These are phyloP conservation scores for Pseudogymnoascus pannorum DNA, from an alignment of 2,329 filamentous ascomycete species.

Conservation along the genomic window DNA sequence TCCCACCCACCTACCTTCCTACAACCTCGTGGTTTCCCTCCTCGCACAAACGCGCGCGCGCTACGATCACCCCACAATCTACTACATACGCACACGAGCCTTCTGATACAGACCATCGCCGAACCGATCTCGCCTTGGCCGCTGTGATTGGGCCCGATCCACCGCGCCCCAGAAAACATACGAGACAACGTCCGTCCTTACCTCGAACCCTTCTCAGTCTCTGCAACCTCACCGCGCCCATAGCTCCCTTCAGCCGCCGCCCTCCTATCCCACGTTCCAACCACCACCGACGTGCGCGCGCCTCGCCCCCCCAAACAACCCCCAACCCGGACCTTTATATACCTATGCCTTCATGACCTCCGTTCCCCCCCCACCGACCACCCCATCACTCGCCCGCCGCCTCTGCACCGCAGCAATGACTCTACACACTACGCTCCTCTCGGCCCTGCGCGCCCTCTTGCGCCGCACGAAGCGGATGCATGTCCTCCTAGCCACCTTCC, in stretches of 20 bases:
- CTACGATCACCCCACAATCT: not conserved
- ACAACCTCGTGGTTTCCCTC: not conserved
- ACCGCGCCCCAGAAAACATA: not conserved
- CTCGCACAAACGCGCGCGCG: not conserved
- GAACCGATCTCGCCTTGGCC: not conserved
- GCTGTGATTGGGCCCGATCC: not conserved
- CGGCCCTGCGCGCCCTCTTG: not conserved
- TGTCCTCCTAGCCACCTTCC: not conserved
- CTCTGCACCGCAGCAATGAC: not conserved
- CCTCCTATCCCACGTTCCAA: not conserved
- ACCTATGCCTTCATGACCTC: not conserved
- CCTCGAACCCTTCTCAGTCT: not conserved
- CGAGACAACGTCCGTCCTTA: not conserved
- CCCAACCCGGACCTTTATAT: not conserved
- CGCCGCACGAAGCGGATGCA: not conserved
- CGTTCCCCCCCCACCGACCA: not conserved
- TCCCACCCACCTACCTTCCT: not conserved
- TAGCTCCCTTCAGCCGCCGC: not conserved
- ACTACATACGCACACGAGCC: not conserved
- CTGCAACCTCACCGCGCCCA: not conserved
- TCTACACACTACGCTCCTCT: not conserved
- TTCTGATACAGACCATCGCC: not conserved
- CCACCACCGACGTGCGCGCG: not conserved
- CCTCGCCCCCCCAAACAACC: not conserved
- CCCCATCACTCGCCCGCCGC: not conserved